phyloP scores from a whole-genome alignment of 2,329 filamentous ascomycete genomes.

The Annulohypoxylon truncatum region DNA sequence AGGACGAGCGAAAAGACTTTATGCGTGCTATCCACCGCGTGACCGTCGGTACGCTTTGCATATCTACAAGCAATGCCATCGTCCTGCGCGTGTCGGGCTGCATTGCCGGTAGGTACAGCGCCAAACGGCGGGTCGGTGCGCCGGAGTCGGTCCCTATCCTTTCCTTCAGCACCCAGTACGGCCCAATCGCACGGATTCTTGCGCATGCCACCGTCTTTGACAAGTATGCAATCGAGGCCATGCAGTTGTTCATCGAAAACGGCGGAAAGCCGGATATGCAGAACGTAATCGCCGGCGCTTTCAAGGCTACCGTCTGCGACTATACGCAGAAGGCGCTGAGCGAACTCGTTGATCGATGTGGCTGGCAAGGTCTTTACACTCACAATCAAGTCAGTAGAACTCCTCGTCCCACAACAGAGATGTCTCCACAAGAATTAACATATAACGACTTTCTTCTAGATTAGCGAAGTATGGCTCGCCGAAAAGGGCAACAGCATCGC shows the following conservation, averaged over 20 bases:
- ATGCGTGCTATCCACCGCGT: neutral
- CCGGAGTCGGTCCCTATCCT: neutral
- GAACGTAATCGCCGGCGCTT: neutral
- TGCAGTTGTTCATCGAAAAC: neutral
- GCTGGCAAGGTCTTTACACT: constrained; percentile 46
- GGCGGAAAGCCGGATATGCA: neutral
- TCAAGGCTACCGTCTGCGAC: constrained; percentile 10
- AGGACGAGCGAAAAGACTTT: neutral
- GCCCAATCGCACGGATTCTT: neutral
- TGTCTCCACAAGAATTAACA: neutral
- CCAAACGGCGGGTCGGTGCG: neutral
- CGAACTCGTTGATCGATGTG: constrained; percentile 46
- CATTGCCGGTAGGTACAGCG: neutral
- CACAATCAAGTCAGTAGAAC: constrained; percentile 44
- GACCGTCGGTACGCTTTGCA: neutral
- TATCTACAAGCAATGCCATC: neutral
- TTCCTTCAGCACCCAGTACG: neutral
- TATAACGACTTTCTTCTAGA: neutral
- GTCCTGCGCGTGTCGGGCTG: neutral
- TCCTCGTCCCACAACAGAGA: neutral
- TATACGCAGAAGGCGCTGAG: constrained; percentile 28
- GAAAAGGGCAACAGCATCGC: constrained; percentile 44
- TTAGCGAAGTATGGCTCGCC: constrained; percentile 8
- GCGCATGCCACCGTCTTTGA: neutral
- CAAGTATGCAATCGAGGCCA: neutral